Evolutionary conservation across 371 early-diverging fungal species (phyloP).

Genomic region (Mortierella sp.): DNA sequence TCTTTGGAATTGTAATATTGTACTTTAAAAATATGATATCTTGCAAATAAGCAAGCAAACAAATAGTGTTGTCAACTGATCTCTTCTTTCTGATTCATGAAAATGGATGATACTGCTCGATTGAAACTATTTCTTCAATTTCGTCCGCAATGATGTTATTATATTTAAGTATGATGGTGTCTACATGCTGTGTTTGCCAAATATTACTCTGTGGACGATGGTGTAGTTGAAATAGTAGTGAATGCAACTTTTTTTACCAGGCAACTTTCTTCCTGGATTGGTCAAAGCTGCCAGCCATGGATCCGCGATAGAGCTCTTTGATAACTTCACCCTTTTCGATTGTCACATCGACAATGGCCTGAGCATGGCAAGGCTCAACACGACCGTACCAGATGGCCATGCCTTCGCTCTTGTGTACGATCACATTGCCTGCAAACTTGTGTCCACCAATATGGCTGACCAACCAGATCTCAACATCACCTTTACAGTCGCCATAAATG

Average conservation of each 20-base stretch:
- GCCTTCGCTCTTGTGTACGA: constrained; percentile 71
- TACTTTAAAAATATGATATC: not conserved
- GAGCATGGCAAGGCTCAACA: constrained; percentile 71
- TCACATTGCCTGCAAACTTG: constrained; percentile 86
- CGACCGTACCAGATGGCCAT: constrained; percentile 78
- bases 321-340: constrained; percentile 68
- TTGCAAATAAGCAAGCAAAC: too few species aligned
- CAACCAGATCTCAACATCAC: constrained; percentile 68
- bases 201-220: too few species aligned
- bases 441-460: constrained; percentile 84
- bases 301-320: constrained; percentile 72
- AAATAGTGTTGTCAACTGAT: too few species aligned
- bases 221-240: not conserved
- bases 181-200: not conserved
- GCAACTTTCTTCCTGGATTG: constrained; percentile 38
- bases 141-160: not conserved
- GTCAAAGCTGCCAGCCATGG: constrained; percentile 69
- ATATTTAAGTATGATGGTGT: not conserved
- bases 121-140: not conserved
- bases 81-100: not conserved
- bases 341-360: constrained; percentile 69
- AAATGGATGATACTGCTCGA: not conserved
- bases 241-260: constrained; percentile 19
- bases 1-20: constrained; percentile 43
- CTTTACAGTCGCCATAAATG: constrained; percentile 62